phyloP scores from a whole-genome alignment of 2,329 filamentous ascomycete genomes.

The Trichoderma breve region DNA sequence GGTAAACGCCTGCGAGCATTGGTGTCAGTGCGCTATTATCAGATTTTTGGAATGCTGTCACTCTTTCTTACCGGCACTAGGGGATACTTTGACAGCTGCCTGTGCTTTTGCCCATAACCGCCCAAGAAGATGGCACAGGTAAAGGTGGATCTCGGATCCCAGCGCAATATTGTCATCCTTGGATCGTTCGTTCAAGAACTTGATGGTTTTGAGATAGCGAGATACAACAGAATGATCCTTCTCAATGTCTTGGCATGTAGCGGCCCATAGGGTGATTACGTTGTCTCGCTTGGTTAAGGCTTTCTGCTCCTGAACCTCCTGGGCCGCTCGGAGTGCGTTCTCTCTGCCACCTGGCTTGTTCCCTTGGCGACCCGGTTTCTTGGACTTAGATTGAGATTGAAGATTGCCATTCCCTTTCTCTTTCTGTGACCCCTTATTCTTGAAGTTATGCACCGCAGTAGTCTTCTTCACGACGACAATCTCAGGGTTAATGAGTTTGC shows the following conservation, averaged over 20 bases:
- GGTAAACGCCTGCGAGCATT: constrained; percentile 26
- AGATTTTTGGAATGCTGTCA: too few species aligned
- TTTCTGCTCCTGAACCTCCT: constrained; percentile 37
- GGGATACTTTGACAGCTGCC: background rate
- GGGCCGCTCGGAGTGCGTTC: constrained; percentile 35
- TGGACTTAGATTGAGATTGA: constrained; percentile 20
- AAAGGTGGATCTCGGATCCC: constrained; percentile 36
- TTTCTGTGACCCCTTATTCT: background rate
- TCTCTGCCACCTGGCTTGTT: constrained; percentile 35
- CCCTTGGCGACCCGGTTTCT: constrained; percentile 27
- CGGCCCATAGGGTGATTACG: background rate
- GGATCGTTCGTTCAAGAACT: constrained; percentile 45
- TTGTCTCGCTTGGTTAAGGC: background rate
- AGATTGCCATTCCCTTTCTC: constrained; percentile 20
- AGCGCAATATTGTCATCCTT: constrained; percentile 31
- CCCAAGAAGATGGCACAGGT: constrained; percentile 36
- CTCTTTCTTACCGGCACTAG: too few species aligned
- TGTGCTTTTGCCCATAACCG: constrained; percentile 22
- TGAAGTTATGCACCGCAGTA: constrained; percentile 13
- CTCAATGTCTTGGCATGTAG: constrained; percentile 39
- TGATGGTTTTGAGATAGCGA: constrained; percentile 48
- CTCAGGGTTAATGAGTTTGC: constrained; percentile 63
- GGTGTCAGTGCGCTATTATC: too few species aligned
- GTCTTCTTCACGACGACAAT: constrained; percentile 48
- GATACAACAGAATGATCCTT: constrained; percentile 41